Conservation (phyloP, 75 land plant genomes). For the Adiantum capillusveneris region DNA sequence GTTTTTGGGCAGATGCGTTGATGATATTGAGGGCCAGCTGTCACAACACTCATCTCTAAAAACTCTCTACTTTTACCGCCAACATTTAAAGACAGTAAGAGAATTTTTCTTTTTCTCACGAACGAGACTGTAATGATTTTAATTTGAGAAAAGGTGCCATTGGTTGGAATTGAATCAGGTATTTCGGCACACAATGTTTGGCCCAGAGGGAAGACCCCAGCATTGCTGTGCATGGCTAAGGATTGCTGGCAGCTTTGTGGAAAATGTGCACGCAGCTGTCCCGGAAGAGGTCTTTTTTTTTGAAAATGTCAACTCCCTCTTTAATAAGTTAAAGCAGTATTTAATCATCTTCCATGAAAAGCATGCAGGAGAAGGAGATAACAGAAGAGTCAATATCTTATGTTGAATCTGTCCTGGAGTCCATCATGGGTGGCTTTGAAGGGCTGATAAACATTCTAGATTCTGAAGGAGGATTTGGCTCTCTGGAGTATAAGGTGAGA, state of each 20-base stretch:
- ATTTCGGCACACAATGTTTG: constrained; percentile 99
- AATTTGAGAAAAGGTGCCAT: neutral
- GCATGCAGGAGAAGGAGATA: constrained; percentile 61
- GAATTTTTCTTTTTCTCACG: neutral
- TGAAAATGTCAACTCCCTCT: neutral
- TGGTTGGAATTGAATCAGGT: constrained; percentile 34
- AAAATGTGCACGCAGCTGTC: constrained; percentile 78
- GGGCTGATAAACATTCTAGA: constrained; percentile 94
- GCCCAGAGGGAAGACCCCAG: constrained; percentile 99
- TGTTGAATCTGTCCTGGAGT: constrained; percentile 90
- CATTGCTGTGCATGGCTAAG: constrained; percentile 99
- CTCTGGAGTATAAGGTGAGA: constrained; percentile 79
- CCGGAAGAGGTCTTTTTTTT: constrained; percentile 70
- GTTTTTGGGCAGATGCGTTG: constrained; percentile 64
- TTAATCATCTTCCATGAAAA: no score
- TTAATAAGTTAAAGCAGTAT: no score
- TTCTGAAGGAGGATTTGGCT: constrained; percentile 97
- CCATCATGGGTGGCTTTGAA: constrained; percentile 98
- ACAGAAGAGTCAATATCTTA: constrained; percentile 91
- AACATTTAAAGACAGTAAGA: constrained; percentile 83
- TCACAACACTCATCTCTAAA: constrained; percentile 80
- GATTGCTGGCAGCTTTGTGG: constrained; percentile 89
- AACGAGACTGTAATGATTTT: neutral
- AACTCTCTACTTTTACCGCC: constrained; percentile 83
- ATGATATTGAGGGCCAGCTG: constrained; percentile 83